Base-by-base conservation (phyloP, 2,329 filamentous ascomycete genomes). In the Alternaria consortialis region DNA sequence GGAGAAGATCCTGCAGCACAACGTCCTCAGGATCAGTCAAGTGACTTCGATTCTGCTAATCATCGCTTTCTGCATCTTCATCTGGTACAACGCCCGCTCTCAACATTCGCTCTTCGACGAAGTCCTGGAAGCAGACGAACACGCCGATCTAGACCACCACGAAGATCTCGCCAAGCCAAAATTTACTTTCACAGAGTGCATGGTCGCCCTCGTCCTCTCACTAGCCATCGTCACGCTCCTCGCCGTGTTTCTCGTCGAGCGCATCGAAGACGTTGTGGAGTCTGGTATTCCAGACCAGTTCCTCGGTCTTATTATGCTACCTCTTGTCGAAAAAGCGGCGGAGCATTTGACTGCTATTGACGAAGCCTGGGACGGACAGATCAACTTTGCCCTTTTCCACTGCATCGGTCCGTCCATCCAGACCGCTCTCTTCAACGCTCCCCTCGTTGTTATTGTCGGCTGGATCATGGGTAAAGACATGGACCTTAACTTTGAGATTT, bases 401-500 rank as follows among this genome's bases (percentile, higher is more conserved):
- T 92, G 94, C 63, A 88, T 97, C 27, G 93, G 92, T 25, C 90
- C 93, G 2, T 94, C 92, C 0, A 90, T 97, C 58, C 94, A 97
- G 79, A 97, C 94, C 0, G 92, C 93, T 1, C 86, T 97, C 13
- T 89, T 97, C 74, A 97, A 96, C 74, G 92, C 90, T 0, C 93
- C 94, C 0, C 84, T 97, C 2, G 89, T 92, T 5, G 89, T 97
- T 37, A 84, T 97, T 27, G 89, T 96, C 50, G 91, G 90, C 39
- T 97, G 94, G 93, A 88, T 90, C 23, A 79, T 93, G 43, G 81
- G 81, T 60, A 88, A 88, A 69, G 77, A 84, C 2, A 92, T 97
- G 86, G 89, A 91, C 63, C 83, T 97, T 42, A 90, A 93, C 76
- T 97, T 97, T 76, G 91, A 96, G 69, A 85, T 93, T 11, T 97